A percentile compares a stretch with the other conserved stretches of the same genome.
Evolutionary conservation across 2,329 filamentous ascomycete genomes (phyloP).

Genomic region (Calcarisporium arbuscula): DNA sequence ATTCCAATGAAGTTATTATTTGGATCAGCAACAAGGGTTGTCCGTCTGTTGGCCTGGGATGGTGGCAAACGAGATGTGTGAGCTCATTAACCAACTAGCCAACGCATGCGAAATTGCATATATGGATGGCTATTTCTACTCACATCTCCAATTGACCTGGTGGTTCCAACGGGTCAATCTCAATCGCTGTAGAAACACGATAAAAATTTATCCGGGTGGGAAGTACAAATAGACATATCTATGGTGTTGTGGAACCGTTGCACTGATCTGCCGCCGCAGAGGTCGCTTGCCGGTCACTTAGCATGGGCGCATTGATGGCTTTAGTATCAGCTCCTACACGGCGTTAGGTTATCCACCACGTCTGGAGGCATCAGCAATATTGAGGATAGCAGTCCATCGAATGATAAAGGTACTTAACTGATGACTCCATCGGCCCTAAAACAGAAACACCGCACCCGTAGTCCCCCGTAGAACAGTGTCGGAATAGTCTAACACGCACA

Average conservation of each 20-base stretch:
- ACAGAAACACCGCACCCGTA: too few species aligned
- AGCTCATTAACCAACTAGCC: constrained; percentile 23
- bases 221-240: constrained; percentile 19
- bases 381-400: too few species aligned
- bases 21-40: constrained; percentile 4
- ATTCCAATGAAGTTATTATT: constrained; percentile 8
- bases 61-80: neutral
- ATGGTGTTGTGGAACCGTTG: too few species aligned
- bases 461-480: too few species aligned
- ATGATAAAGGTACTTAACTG: too few species aligned
- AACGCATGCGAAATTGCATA: neutral
- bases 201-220: constrained; percentile 18
- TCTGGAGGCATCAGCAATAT: too few species aligned
- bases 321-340: too few species aligned
- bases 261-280: neutral
- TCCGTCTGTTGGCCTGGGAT: constrained; percentile 6
- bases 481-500: too few species aligned
- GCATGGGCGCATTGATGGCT: constrained; percentile 1
- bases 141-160: constrained; percentile 38
- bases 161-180: constrained; percentile 13
- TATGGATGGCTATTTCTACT: constrained; percentile 25
- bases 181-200: constrained; percentile 13
- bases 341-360: too few species aligned
- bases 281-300: neutral
- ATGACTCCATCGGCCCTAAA: too few species aligned